Conservation (phyloP, 257 asterid genomes). For the Pogostemon cablin region DNA sequence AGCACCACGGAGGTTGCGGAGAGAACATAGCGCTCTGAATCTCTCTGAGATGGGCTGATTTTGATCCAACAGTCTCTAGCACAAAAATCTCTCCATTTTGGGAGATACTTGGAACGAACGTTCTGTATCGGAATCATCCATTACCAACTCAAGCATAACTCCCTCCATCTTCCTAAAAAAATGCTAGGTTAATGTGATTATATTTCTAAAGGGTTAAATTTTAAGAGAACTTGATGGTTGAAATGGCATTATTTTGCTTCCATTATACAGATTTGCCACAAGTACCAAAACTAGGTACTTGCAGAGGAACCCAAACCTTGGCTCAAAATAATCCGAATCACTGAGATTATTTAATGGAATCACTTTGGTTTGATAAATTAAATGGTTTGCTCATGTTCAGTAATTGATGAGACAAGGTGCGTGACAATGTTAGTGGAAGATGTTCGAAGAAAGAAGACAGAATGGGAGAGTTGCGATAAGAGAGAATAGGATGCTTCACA, state of each 20-base stretch:
- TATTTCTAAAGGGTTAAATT: too few relatives aligned
- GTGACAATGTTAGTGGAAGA: background rate
- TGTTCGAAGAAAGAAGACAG: background rate
- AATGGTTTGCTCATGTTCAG: conserved; percentile 13
- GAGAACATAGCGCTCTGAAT: conserved; percentile 84
- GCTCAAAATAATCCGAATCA: conserved; percentile 51
- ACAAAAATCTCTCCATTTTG: conserved; percentile 66
- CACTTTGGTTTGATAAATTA: background rate
- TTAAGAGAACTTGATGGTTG: too few relatives aligned
- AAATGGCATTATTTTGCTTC: too few relatives aligned
- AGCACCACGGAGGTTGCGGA: conserved; percentile 82
- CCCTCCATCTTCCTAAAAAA: background rate
- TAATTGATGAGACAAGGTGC: background rate
- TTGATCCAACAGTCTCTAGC: conserved; percentile 69
- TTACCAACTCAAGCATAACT: background rate
- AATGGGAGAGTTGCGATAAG: too few relatives aligned
- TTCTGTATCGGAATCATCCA: conserved; percentile 27
- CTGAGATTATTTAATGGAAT: conserved; percentile 42
- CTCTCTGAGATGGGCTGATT: conserved; percentile 82
- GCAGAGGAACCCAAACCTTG: conserved; percentile 31
- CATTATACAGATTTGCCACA: too few relatives aligned
- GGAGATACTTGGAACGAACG: conserved; percentile 56
- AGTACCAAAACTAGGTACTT: too few relatives aligned
- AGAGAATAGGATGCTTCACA: too few relatives aligned
- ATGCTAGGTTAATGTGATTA: too few relatives aligned